Evolutionary conservation across 2,329 filamentous ascomycete genomes (phyloP).

Genomic region (Aspergillus awamori): DNA sequence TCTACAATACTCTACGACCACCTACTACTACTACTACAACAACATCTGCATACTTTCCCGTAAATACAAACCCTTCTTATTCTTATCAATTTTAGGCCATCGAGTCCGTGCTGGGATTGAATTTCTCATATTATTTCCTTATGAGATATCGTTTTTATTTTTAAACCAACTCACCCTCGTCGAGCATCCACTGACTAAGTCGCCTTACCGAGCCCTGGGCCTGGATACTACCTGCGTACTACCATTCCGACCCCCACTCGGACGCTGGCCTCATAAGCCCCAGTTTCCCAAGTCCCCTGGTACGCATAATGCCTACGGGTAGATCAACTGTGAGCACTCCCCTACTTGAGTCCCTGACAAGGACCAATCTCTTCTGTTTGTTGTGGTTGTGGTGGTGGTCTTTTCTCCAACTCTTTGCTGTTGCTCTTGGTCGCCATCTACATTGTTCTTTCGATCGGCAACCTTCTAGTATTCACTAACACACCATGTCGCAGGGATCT

Average conservation of each 20-base stretch:
- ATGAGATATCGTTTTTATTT: neutral
- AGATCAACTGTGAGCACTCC: slow-evolving; percentile 20
- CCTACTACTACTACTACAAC: neutral
- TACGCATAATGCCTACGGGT: slow-evolving; percentile 16
- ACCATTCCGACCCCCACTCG: slow-evolving; percentile 14
- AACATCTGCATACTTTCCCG: neutral
- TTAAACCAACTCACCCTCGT: neutral
- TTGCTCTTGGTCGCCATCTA: neutral
- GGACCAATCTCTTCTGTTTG: neutral
- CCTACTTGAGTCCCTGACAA: neutral
- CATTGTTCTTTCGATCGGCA: neutral
- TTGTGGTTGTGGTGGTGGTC: neutral
- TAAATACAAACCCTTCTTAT: neutral
- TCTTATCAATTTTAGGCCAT: neutral
- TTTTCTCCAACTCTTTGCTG: neutral
- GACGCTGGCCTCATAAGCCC: slow-evolving; percentile 9
- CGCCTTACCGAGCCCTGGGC: slow-evolving; percentile 3
- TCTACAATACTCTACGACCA: no score
- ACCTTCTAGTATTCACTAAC: slow-evolving; percentile 27
- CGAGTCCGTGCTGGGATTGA: neutral
- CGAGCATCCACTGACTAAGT: slow-evolving; percentile 4
- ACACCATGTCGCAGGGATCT: slow-evolving; percentile 26
- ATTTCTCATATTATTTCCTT: neutral
- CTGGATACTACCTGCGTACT: slow-evolving; percentile 5
- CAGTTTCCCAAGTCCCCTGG: slow-evolving; percentile 9